A percentile compares a stretch with the other conserved stretches of the same genome.
Evolutionary conservation across 345 rosid genomes (phyloP).

Genomic region (Sonneratia caseolaris): DNA sequence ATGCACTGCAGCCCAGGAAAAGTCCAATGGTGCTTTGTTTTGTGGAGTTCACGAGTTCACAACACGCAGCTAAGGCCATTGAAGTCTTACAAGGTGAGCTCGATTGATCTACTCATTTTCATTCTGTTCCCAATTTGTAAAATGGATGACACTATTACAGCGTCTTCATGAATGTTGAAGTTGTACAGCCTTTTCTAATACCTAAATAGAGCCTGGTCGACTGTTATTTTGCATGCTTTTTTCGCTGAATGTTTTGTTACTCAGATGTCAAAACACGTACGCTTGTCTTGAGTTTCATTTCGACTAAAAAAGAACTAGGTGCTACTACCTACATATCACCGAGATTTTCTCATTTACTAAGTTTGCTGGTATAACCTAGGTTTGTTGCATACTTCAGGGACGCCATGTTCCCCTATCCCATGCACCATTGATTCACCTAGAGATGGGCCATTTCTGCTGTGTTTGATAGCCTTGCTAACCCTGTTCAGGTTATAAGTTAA

Average conservation of each 20-base stretch:
- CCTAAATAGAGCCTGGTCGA: background rate
- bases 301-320: too few species aligned
- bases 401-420: too few species aligned
- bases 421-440: background rate
- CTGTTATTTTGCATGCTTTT: background rate
- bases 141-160: too few species aligned
- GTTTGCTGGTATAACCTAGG: background rate
- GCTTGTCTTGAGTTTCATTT: background rate
- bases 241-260: background rate
- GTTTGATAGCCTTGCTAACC: background rate
- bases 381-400: background rate
- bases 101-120: background rate
- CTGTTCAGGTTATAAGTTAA: background rate
- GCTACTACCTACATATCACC: background rate
- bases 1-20: constrained; percentile 45
- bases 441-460: background rate
- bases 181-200: background rate
- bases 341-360: background rate
- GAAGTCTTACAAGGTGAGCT: constrained; percentile 65
- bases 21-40: constrained; percentile 49
- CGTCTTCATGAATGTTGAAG: background rate
- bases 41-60: constrained; percentile 63
- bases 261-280: background rate
- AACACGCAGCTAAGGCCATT: constrained; percentile 59
- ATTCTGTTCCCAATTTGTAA: background rate